Conservation (phyloP, 2,329 filamentous ascomycete genomes). For the Elsinoe perseae region DNA sequence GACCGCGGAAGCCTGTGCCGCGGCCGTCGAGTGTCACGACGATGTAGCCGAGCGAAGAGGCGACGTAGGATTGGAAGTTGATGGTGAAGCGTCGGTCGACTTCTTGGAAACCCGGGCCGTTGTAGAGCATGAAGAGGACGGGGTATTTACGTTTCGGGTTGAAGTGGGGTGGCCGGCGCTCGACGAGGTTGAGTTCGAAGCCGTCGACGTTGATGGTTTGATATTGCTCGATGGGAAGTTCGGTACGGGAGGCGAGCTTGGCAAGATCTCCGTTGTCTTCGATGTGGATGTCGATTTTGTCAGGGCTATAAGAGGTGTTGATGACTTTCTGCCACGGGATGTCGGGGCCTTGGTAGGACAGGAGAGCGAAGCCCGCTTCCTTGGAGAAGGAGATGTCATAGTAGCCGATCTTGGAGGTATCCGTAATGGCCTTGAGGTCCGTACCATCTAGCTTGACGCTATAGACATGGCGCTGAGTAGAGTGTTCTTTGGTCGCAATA, state of each 20-base stretch:
- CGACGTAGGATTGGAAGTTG: constrained; percentile 85
- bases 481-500: constrained; percentile 73
- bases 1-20: constrained; percentile 84
- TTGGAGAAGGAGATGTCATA: constrained; percentile 79
- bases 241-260: constrained; percentile 62
- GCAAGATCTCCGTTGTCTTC: constrained; percentile 70
- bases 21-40: constrained; percentile 92
- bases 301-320: constrained; percentile 64
- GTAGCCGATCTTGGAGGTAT: constrained; percentile 65
- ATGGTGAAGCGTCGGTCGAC: constrained; percentile 74
- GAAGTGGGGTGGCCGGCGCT: constrained; percentile 86
- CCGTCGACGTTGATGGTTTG: constrained; percentile 78
- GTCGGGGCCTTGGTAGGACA: constrained; percentile 74
- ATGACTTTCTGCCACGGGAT: constrained; percentile 89
- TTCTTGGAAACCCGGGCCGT: constrained; percentile 84
- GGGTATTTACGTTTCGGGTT: constrained; percentile 77
- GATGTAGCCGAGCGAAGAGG: constrained; percentile 78
- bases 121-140: constrained; percentile 91
- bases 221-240: constrained; percentile 75
- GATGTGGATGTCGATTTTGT: constrained; percentile 59
- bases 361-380: constrained; percentile 71
- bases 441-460: constrained; percentile 75
- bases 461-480: constrained; percentile 87
- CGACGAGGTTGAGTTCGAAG: constrained; percentile 63
- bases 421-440: constrained; percentile 63